Evolutionary conservation across 2,329 filamentous ascomycete genomes (phyloP), one percentile per base, ranked within the genome.

Genomic region (Beauveria scarabaeidicola): DNA sequence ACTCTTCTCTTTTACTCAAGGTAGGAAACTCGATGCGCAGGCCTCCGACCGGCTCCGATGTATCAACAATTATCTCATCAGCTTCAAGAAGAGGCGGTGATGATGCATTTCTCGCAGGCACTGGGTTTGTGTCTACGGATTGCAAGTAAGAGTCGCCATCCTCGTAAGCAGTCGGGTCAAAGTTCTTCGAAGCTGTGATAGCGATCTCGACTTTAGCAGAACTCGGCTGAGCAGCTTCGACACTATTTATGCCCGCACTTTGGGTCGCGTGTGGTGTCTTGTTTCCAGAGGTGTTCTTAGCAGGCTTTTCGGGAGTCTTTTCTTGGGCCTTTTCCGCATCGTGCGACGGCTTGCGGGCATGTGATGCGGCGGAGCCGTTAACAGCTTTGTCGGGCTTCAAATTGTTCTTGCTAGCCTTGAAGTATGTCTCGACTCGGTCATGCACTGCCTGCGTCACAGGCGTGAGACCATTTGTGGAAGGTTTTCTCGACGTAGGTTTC

Each of bases 1-100:
- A 84, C 52, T 85, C 80, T n/a, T 78, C 75, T 1, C 72, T 69
- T 17, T 32, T 36, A 17, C 50, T 52, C 17, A 54, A 15, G 6
- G 21, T 41, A 15, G 57, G 57, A 11, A 84, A 68, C 63, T 84
- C 80, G n/a, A 83, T 77, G 21, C 73, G 73, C 52, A 84, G 77
- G 1, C 59, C 61, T 17, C 48, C 41, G 10, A 64, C 8, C 60
- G 52, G 47, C 62, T 67, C 47, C 66, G 36, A 15, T 11, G 15
- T 17, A 21, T 25, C 52, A 3, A 54, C 44, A 4, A 47, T 47
- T 5, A 52, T 50, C 11, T 46, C 44, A 27, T 54, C 56, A 5
- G 25, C 44, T 21, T 48, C 44, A 3, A 17, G 10, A 7, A 27
- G 23, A 32, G 44, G 50, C 6, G 23, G 25, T 5, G 44, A 19